These are phyloP conservation scores for Sordariomycetes sp. DNA, from an alignment of 2,329 filamentous ascomycete species.

Conservation along the genomic window DNA sequence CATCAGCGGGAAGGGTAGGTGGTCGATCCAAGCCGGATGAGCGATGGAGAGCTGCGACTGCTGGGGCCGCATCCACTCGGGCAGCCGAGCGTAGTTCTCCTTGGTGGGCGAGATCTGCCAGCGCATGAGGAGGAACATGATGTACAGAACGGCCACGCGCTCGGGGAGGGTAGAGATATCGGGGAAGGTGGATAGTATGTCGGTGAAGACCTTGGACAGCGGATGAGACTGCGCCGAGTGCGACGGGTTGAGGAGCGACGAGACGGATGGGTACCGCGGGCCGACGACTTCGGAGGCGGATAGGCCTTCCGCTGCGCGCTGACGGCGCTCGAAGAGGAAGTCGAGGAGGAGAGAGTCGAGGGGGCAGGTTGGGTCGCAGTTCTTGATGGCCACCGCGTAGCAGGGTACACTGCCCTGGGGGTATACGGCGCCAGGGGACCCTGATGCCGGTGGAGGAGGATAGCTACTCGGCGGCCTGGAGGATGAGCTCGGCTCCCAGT, in stretches of 20 bases:
- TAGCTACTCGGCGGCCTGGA: conserved; percentile 6
- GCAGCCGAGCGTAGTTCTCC: conserved; percentile 71
- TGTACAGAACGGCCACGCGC: conserved; percentile 70
- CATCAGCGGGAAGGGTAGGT: conserved; percentile 71
- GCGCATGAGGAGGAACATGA: conserved; percentile 80
- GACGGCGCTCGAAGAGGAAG: conserved; percentile 62
- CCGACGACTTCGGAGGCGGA: conserved; percentile 59
- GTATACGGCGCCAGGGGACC: too few species aligned
- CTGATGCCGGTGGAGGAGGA: not conserved
- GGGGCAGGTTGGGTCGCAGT: conserved; percentile 61
- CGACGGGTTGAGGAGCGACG: conserved; percentile 65
- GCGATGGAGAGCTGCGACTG: conserved; percentile 54
- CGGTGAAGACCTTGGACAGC: conserved; percentile 75
- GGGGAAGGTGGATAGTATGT: conserved; percentile 77
- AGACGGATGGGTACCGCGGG: conserved; percentile 71
- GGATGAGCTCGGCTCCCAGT: not conserved
- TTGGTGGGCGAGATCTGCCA: conserved; percentile 76
- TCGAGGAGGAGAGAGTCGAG: conserved; percentile 73
- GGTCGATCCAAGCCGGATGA: conserved; percentile 77
- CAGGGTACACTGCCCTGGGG: not conserved
- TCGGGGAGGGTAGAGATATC: conserved; percentile 72
- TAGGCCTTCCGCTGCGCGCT: conserved; percentile 57
- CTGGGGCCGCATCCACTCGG: conserved; percentile 61
- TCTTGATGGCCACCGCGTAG: conserved; percentile 36
- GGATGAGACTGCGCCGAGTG: conserved; percentile 58